Conservation (phyloP, 495 filamentous ascomycete genomes). For the Tuber microsphaerosporum region DNA sequence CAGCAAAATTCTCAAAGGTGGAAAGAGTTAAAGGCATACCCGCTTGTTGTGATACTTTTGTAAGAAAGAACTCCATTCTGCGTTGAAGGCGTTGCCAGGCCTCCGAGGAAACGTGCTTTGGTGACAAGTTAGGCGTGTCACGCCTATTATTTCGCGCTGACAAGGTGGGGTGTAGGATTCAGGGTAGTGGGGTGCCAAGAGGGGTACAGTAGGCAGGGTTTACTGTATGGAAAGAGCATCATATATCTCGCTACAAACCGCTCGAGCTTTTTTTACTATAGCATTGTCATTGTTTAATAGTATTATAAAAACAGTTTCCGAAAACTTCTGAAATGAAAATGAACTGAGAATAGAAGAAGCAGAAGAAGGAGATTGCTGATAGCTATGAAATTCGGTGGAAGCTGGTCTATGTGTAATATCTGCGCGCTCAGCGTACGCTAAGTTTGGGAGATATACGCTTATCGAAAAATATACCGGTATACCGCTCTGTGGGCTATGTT, state of each 20-base stretch:
- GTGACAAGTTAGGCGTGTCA: not conserved
- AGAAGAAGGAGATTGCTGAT: too few species aligned
- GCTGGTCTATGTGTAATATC: not conserved
- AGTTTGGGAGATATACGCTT: not conserved
- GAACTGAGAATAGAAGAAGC: too few species aligned
- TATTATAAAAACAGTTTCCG: too few species aligned
- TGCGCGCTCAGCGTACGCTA: not conserved
- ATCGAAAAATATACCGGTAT: not conserved
- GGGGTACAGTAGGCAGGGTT: constrained; percentile 40
- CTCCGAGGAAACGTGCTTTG: constrained; percentile 14
- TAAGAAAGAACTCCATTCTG: constrained; percentile 38
- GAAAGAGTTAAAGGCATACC: not conserved
- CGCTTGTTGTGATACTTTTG: constrained; percentile 39
- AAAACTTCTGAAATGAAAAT: too few species aligned
- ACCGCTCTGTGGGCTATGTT: not conserved
- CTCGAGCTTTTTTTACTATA: not conserved
- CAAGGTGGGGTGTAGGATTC: constrained; percentile 19
- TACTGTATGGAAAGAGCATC: constrained; percentile 45
- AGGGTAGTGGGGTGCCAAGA: constrained; percentile 21
- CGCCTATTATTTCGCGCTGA: constrained; percentile 7
- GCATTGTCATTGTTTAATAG: too few species aligned
- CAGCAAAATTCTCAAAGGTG: not conserved
- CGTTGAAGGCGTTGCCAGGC: not conserved
- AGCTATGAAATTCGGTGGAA: too few species aligned
- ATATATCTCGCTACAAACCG: not conserved